Conservation (phyloP, 129 eudicot genomes). For the Ambrosia trifida region DNA sequence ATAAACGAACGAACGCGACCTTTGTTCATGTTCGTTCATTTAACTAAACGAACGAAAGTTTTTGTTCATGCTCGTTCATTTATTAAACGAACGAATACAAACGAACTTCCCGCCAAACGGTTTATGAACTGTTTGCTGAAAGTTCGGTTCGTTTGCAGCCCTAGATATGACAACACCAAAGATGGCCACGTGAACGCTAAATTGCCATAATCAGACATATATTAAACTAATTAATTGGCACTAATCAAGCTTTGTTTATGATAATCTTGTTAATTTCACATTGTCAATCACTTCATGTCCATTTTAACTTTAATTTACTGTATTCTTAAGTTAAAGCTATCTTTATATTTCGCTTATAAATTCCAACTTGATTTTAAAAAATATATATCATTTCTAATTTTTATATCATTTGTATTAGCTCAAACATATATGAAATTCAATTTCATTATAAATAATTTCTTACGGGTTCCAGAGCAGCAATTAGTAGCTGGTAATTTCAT, state of each 20-base stretch:
- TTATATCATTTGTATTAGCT: not conserved
- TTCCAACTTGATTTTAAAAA: conserved; percentile 1
- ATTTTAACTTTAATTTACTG: conserved; percentile 29
- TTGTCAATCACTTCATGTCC: conserved; percentile 36
- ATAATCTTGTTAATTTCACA: conserved; percentile 37
- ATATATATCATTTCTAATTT: not conserved
- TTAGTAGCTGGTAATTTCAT: conserved; percentile 8
- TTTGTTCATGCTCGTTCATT: too few species aligned
- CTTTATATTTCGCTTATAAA: conserved; percentile 7
- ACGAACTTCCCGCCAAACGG: too few species aligned
- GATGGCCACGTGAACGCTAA: conserved; percentile 38
- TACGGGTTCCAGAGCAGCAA: not conserved
- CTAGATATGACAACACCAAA: conserved; percentile 38
- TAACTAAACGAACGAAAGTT: too few species aligned
- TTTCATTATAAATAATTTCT: conserved; percentile 8
- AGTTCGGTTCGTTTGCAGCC: too few species aligned
- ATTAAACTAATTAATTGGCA: conserved; percentile 20
- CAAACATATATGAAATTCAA: not conserved
- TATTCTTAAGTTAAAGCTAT: conserved; percentile 16
- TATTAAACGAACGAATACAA: too few species aligned
- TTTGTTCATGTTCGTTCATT: too few species aligned
- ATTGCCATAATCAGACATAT: conserved; percentile 20
- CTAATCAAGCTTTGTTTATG: conserved; percentile 35
- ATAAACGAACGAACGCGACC: too few species aligned
- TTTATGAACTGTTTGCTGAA: too few species aligned